A percentile compares a stretch with the other conserved stretches of the same genome.
Evolutionary conservation across 306 rosid species (phyloP).

Genomic region (Prunus dulcis): DNA sequence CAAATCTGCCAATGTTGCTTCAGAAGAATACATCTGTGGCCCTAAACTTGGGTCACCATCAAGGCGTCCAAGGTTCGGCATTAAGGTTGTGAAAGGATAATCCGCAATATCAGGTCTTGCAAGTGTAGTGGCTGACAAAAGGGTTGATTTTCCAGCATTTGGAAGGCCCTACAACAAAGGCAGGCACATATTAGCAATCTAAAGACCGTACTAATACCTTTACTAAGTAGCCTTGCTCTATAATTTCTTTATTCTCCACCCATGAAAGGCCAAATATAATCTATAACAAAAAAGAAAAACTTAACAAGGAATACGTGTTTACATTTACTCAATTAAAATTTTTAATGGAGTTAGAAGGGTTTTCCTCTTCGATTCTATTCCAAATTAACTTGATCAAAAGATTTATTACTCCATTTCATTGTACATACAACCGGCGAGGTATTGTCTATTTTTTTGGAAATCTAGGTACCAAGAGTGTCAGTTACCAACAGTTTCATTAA

Average conservation of each 20-base stretch:
- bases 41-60: constrained; percentile 97
- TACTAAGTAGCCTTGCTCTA: not conserved
- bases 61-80: constrained; percentile 97
- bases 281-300: not conserved
- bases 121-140: constrained; percentile 88
- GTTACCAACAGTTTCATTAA: not conserved
- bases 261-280: not conserved
- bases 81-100: constrained; percentile 93
- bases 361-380: not conserved
- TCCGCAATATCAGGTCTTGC: constrained; percentile 96
- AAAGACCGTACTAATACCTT: constrained; percentile 11
- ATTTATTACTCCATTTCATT: not conserved
- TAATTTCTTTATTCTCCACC: not conserved
- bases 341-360: not conserved
- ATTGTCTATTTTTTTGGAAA: not conserved
- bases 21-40: constrained; percentile 83
- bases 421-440: not conserved
- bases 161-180: constrained; percentile 79
- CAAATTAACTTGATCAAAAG: not conserved
- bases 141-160: constrained; percentile 97
- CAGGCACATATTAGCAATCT: constrained; percentile 23
- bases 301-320: not conserved
- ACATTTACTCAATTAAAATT: not conserved
- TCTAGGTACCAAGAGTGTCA: not conserved
- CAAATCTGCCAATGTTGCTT: constrained; percentile 94